Conservation (phyloP, 208 protist species). For the Wallacemonas collosoma region DNA sequence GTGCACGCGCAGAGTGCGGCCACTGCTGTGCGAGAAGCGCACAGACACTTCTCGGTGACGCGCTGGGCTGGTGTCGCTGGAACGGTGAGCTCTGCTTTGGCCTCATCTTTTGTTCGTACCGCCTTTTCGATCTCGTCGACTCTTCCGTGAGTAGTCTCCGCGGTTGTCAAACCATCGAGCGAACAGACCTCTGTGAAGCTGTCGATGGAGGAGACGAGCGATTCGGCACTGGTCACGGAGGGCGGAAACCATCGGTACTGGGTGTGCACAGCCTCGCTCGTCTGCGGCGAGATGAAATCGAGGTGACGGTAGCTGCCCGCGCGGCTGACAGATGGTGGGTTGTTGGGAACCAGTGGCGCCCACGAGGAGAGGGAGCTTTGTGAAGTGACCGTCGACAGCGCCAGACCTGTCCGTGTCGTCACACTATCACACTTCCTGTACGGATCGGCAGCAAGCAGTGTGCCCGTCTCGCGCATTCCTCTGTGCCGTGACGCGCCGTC, state of each 20-base stretch:
- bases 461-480: too few relatives aligned
- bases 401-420: not conserved
- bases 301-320: not conserved
- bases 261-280: not conserved
- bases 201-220: not conserved
- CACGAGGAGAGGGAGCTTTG: constrained; percentile 1
- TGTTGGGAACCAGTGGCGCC: not conserved
- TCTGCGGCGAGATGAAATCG: not conserved
- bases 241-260: not conserved
- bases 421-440: too few relatives aligned
- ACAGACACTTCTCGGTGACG: not conserved
- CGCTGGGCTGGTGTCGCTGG: not conserved
- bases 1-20: not conserved
- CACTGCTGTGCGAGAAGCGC: not conserved
- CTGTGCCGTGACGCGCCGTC: too few relatives aligned
- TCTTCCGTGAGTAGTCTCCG: too few relatives aligned
- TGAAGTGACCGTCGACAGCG: not conserved
- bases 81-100: too few relatives aligned
- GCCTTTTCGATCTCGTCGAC: too few relatives aligned
- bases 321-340: not conserved
- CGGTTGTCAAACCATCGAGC: too few relatives aligned
- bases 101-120: too few relatives aligned
- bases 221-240: not conserved
- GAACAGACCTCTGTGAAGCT: not conserved
- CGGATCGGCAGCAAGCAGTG: too few relatives aligned